Conservation (phyloP, 306 rosid species). For the Fragaria nilgerrensis region DNA sequence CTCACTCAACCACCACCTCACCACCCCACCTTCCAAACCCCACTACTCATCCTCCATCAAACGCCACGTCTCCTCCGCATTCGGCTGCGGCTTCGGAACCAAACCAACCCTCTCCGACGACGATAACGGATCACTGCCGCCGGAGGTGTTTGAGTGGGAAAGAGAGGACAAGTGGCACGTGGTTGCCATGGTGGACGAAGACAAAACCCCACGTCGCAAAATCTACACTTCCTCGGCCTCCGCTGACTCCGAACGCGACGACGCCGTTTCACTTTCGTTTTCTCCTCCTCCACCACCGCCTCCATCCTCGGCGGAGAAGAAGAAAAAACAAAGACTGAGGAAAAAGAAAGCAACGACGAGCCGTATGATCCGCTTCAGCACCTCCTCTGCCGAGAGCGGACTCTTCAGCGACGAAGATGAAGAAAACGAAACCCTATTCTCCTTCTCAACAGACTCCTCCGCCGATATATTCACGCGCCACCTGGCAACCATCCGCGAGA, state of each 20-base stretch:
- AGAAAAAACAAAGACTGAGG: conserved; percentile 25
- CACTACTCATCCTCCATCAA: conserved; percentile 32
- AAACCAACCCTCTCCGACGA: conserved; percentile 45
- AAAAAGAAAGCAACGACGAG: conserved; percentile 33
- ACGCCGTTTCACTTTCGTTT: conserved; percentile 7
- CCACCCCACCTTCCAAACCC: conserved; percentile 17
- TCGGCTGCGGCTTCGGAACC: conserved; percentile 31
- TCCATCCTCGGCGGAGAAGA: conserved; percentile 22
- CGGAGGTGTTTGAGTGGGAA: conserved; percentile 33
- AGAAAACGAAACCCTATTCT: conserved; percentile 58
- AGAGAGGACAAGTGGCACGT: conserved; percentile 52
- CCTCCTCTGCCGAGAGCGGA: conserved; percentile 54
- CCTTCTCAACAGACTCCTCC: conserved; percentile 46
- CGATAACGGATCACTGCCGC: conserved; percentile 18
- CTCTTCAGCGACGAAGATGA: conserved; percentile 44
- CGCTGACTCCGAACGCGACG: conserved; percentile 26
- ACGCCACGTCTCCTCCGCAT: conserved; percentile 48
- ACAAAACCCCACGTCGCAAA: conserved; percentile 38
- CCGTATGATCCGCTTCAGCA: conserved; percentile 40
- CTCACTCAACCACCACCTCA: conserved; percentile 11
- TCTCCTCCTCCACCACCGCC: conserved; percentile 30
- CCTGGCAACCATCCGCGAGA: conserved; percentile 35
- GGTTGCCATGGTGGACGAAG: conserved; percentile 34
- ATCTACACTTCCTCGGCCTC: conserved; percentile 46
- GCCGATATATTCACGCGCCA: conserved; percentile 21